phyloP scores from a whole-genome alignment of 257 asterid genomes.

The Apocynum venetum region DNA sequence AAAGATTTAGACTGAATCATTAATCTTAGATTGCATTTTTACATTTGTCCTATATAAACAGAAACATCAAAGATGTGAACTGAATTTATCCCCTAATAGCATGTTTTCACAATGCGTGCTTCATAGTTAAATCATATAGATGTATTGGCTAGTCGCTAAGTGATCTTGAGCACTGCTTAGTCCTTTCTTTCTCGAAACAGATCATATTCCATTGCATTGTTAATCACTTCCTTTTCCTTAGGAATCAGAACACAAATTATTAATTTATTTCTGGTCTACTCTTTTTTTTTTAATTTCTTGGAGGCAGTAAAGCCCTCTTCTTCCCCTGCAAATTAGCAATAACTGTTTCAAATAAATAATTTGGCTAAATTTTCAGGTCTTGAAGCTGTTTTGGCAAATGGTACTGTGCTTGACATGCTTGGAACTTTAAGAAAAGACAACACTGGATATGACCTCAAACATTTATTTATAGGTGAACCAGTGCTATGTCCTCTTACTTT shows the following conservation, averaged over 20 bases:
- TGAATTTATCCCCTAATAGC: not conserved
- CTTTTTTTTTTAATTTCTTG: no score
- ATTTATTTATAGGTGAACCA: constrained; percentile 80
- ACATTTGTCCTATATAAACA: not conserved
- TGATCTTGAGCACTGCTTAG: not conserved
- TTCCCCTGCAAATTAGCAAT: not conserved
- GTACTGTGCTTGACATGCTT: constrained; percentile 94
- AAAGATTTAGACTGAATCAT: not conserved
- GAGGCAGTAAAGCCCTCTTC: not conserved
- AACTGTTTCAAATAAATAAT: not conserved
- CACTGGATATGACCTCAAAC: constrained; percentile 97
- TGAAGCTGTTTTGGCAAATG: constrained; percentile 94
- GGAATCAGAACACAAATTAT: not conserved
- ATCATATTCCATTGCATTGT: not conserved
- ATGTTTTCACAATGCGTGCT: not conserved
- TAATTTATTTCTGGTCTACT: not conserved
- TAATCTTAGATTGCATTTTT: not conserved
- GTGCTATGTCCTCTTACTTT: constrained; percentile 10
- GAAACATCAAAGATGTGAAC: not conserved
- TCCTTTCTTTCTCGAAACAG: not conserved
- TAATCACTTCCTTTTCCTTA: not conserved
- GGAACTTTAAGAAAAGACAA: constrained; percentile 93
- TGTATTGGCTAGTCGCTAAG: not conserved
- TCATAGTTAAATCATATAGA: not conserved
- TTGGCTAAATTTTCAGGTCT: constrained; percentile 58